phyloP scores from a whole-genome alignment of 163 green algal species.

The Prototheca wickerhamii region DNA sequence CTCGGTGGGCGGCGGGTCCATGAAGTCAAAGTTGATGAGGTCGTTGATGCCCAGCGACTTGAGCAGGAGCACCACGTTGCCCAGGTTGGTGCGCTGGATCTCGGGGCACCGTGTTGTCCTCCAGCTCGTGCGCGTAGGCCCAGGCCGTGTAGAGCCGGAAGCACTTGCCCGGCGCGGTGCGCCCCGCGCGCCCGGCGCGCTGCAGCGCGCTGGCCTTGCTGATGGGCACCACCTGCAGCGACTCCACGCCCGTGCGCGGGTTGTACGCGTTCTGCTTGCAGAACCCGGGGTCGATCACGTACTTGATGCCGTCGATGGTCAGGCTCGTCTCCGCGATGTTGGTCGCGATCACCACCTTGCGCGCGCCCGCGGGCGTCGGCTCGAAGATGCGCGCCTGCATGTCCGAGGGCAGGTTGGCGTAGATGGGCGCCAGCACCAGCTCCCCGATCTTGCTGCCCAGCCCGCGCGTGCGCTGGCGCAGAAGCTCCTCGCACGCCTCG shows the following conservation, averaged over 20 bases:
- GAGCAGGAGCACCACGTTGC: constrained; percentile 84
- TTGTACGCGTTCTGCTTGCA: constrained; percentile 93
- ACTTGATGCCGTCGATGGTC: constrained; percentile 83
- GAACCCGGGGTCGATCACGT: constrained; percentile 80
- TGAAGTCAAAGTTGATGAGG: constrained; percentile 98
- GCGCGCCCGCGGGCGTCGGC: constrained; percentile 68
- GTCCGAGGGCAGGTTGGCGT: constrained; percentile 93
- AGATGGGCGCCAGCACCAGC: constrained; percentile 93
- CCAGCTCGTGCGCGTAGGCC: constrained; percentile 89
- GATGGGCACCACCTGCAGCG: constrained; percentile 82
- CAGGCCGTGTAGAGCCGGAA: constrained; percentile 94
- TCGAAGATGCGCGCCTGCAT: constrained; percentile 93
- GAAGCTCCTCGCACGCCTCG: constrained; percentile 76
- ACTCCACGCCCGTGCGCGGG: constrained; percentile 87
- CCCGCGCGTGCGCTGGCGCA: constrained; percentile 68
- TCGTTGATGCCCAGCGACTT: constrained; percentile 91
- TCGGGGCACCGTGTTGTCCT: constrained; percentile 92
- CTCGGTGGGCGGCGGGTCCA: constrained; percentile 90
- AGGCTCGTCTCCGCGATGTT: constrained; percentile 89
- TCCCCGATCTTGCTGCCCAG: constrained; percentile 79
- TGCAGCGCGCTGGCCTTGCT: constrained; percentile 79
- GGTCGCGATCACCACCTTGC: constrained; percentile 92
- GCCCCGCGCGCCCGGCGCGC: constrained; percentile 42
- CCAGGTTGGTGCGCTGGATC: constrained; percentile 91
- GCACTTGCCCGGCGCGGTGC: constrained; percentile 72